Evolutionary conservation across 2,329 filamentous ascomycete genomes (phyloP), one percentile per base, ranked within the genome.

Genomic region (Aspergillus pseudoglaucus): DNA sequence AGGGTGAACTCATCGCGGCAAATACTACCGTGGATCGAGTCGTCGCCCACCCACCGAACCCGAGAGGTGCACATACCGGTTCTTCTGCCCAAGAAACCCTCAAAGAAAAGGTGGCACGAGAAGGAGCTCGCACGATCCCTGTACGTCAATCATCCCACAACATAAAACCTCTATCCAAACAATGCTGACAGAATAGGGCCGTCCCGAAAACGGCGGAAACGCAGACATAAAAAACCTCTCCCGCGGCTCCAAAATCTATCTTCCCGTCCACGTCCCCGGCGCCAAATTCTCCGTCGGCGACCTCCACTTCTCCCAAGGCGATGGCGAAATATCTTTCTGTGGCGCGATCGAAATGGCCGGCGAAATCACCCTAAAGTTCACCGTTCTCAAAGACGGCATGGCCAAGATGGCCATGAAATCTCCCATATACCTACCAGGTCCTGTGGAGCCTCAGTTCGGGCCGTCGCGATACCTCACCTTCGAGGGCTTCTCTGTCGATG

Each of bases 291-390:
- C 81, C 39, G 90, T 95, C 0, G 90, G 90, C 10, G 90, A 95
- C 63, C 70, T 95, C 32, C 89, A 94, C 68, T 94, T 93, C 68
- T 84, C 82, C 3, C 87, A 94, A 69, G 90, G 90, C 7, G 90
- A 95, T 62, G 90, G 90, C 6, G 90, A 95, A 65, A 94, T 95
- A 50, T 88, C 83, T 2, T 96, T 90, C 63, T 90, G 86, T 54
- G 86, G 86, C 17, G 90, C 90, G 5, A 96, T 95, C 59, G 90
- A 96, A 67, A 96, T 96, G 87, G 88, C 90, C 0, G 90, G 90
- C 4, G 75, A 88, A 39, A 95, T 95, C 58, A 95, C 90, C 2
- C 80, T 95, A 68, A 95, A 93, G 60, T 90, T 95, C 74, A 83
- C 81, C 44, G 86, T 95, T 14, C 83, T 95, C 75, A 94, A 93